These are phyloP conservation scores for Aquilaria agallochum DNA, from an alignment of 441 rosid species.

Conservation along the genomic window DNA sequence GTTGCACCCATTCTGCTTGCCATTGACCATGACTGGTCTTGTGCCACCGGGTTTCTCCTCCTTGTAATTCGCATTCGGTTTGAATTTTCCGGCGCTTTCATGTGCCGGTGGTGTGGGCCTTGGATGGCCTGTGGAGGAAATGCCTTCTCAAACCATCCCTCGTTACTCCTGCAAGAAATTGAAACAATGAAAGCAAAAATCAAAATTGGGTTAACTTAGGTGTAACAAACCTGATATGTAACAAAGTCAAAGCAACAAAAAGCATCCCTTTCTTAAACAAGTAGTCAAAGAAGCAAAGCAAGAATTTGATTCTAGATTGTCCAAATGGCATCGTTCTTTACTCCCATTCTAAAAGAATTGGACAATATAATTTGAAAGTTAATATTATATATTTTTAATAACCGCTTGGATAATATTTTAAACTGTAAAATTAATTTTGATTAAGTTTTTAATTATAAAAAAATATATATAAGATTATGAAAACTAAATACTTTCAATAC, in stretches of 20 bases:
- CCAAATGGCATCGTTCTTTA: too few species aligned
- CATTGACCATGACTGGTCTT: conserved; percentile 94
- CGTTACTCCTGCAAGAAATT: conserved; percentile 70
- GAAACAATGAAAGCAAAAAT: conserved; percentile 13
- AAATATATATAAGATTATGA: too few species aligned
- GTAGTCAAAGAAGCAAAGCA: neutral
- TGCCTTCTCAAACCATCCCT: conserved; percentile 97
- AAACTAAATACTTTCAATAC: too few species aligned
- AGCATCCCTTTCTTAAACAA: conserved; percentile 4
- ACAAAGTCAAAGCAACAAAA: conserved; percentile 10
- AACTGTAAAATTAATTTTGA: too few species aligned
- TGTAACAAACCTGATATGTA: conserved; percentile 32
- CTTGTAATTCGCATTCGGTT: conserved; percentile 85
- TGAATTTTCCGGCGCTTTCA: conserved; percentile 94
- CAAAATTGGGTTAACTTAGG: conserved; percentile 64
- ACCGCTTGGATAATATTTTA: too few species aligned
- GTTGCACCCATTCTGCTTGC: conserved; percentile 92
- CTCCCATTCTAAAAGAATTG: too few species aligned
- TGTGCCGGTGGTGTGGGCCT: conserved; percentile 96
- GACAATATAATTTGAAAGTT: too few species aligned
- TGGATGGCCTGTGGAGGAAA: conserved; percentile 97
- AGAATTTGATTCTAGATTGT: too few species aligned
- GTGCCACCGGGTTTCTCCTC: conserved; percentile 99
- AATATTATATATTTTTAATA: too few species aligned
- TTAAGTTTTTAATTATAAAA: too few species aligned